Base-by-base conservation (phyloP, 2,329 filamentous ascomycete genomes). In the Fusarium sublunatum region DNA sequence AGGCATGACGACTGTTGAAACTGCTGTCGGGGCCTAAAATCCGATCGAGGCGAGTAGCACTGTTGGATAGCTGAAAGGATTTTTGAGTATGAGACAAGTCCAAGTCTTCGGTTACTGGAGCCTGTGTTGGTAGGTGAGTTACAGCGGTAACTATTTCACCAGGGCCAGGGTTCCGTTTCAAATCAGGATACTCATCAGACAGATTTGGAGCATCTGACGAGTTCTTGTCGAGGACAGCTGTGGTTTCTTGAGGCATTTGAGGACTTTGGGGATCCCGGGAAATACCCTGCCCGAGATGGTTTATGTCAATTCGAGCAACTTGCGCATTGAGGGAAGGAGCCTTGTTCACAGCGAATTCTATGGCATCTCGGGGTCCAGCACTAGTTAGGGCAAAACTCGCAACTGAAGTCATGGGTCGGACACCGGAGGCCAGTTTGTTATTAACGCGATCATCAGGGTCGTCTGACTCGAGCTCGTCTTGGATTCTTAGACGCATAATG, bases 401-500 rank as follows among this genome's bases (percentile, higher is more conserved):
- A 6, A 71, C 67, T 11, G 72, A 61, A 15, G 68, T 72, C 22
- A 66, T 53, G 25, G 67, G 63, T 39, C 51, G 65, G 40, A 64
- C 69, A n/a, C 64, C 72, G 19, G 66, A 61, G 12, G 61, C 64
- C 10, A 74, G 73, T 11, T 57, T 65, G 6, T 70, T 68, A 36
- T 70, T 75, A 2, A 64, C 54, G 15, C 75, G 72, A 15, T 78
- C 76, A 42, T 77, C 75, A 9, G 72, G 69, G 32, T 77, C 73
- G 34, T 85, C 83, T 35, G 73, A 80, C 41, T 81, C 78, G 4
- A 88, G 75, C 64, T 87, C 85, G 39, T 86, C 80, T 59, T 83
- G 83, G n/a, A 87, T 87, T 59, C 84, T 79, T 64, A 81, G 82
- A 44, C 83, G 81, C 72, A 84, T 81, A 8, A 87, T 74, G 19